Base-by-base conservation (phyloP, 352 stramenopile genomes). In the Phytophthora hybrid region DNA sequence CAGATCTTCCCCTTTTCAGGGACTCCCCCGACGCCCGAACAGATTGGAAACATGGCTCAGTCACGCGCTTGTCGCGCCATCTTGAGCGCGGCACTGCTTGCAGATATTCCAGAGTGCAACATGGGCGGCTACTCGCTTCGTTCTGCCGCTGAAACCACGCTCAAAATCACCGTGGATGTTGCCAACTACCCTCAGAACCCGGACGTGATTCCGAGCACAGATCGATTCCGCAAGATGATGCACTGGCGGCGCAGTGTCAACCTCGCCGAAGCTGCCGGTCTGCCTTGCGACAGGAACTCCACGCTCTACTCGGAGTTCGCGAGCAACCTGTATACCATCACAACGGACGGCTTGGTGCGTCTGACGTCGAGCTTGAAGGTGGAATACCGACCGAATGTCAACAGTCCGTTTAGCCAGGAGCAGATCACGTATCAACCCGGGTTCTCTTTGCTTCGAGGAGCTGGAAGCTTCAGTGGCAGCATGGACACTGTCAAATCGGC, bases 221-320 rank as follows among this genome's bases (percentile, higher is more conserved):
- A 82, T 21, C 75, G 83, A 31, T 90, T 90, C 59, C 76, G 80
- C 34, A 71, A 85, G 47, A 73, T 92, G 47, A 75, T 92, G 66
- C 44, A 80, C 19, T 92, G 83, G 81, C 71, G 84, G 16, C 82
- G 83, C n/a, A 70, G 89, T 29, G 76, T 80, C 10, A 84, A 91
- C 51, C 55, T 84, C 32, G 85, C 85, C 1, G 71, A 84, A 61
- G 66, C 44, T 14, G 74, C 74, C 0, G 77, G 78, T 0, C 61
- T 87, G 21, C 83, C 83, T 10, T 87, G 78, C 59, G 83, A 91
- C 63, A 69, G 65, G 32, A 68, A 77, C 21, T 91, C 83, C 19
- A 67, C 77, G 53, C 59, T 92, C 19, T 92, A 83, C 56, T 65
- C 60, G 11, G 73, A 87, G 61, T 89, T 75, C 49, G 71, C 60